Conservation (phyloP, 2,329 filamentous ascomycete genomes). For the Aspergillus intermedius region DNA sequence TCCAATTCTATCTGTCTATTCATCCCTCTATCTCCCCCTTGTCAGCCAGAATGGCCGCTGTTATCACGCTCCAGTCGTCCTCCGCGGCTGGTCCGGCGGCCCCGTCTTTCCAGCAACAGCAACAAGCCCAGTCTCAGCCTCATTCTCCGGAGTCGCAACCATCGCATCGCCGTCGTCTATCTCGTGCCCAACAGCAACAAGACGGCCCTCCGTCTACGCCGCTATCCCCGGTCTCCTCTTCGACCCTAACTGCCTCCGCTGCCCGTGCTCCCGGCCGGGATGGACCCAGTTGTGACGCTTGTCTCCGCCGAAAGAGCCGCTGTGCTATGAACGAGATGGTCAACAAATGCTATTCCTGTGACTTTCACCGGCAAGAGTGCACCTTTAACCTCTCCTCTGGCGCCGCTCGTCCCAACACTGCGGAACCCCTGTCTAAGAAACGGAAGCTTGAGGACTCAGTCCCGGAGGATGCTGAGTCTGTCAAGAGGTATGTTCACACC, state of each 20-base stretch:
- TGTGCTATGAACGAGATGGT: constrained; percentile 40
- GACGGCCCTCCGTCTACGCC: constrained; percentile 13
- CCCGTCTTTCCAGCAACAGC: constrained; percentile 18
- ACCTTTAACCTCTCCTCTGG: constrained; percentile 29
- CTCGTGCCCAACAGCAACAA: not conserved
- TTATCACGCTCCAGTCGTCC: constrained; percentile 36
- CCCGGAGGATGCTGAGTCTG: constrained; percentile 21
- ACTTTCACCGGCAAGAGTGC: constrained; percentile 40
- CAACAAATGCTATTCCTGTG: constrained; percentile 40
- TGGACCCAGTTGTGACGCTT: constrained; percentile 38
- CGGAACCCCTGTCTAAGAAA: constrained; percentile 29
- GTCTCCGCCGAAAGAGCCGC: constrained; percentile 36
- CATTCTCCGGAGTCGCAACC: constrained; percentile 12
- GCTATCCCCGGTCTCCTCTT: constrained; percentile 12
- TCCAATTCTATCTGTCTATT: constrained; percentile 10
- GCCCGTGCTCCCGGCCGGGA: constrained; percentile 27
- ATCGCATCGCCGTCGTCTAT: constrained; percentile 9
- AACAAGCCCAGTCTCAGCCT: constrained; percentile 5
- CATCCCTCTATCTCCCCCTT: constrained; percentile 1
- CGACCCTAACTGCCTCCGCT: constrained; percentile 12
- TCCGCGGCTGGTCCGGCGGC: constrained; percentile 22
- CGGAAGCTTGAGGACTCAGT: constrained; percentile 32
- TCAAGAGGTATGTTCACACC: constrained; percentile 30
- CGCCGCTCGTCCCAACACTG: constrained; percentile 12
- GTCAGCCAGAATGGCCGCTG: constrained; percentile 29